Percentiles rank a stretch among this genome's conserved stretches.
Evolutionary conservation across 2,329 filamentous ascomycete genomes (phyloP).

Genomic region (Trichoderma semiorbis): DNA sequence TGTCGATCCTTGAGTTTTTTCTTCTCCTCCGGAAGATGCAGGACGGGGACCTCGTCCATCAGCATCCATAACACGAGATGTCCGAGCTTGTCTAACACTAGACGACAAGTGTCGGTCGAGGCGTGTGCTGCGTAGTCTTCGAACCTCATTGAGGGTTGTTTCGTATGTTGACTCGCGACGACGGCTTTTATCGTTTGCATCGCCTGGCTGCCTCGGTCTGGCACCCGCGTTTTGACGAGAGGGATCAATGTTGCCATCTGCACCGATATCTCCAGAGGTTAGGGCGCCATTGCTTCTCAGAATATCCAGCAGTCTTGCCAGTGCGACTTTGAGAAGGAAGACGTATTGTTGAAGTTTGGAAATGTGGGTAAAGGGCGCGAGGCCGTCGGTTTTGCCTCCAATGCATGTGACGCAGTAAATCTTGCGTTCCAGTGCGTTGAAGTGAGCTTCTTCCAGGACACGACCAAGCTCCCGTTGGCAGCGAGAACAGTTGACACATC

Average conservation of each 20-base stretch:
- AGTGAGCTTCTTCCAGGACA: slow-evolving; percentile 65
- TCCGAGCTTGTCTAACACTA: slow-evolving; percentile 84
- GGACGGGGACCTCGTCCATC: slow-evolving; percentile 63
- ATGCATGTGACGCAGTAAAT: slow-evolving; percentile 70
- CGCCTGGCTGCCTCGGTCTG: slow-evolving; percentile 66
- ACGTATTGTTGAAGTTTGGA: slow-evolving; percentile 92
- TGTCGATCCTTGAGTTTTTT: slow-evolving; percentile 53
- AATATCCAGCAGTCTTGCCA: slow-evolving; percentile 84
- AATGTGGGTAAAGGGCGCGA: slow-evolving; percentile 63
- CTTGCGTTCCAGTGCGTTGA: slow-evolving; percentile 64
- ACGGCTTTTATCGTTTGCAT: slow-evolving; percentile 51
- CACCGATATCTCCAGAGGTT: slow-evolving; percentile 63
- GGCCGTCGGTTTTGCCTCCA: slow-evolving; percentile 50
- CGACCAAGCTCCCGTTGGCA: slow-evolving; percentile 64
- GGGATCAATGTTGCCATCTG: slow-evolving; percentile 49
- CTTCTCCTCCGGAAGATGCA: slow-evolving; percentile 65
- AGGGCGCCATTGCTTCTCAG: slow-evolving; percentile 79
- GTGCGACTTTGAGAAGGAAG: slow-evolving; percentile 84
- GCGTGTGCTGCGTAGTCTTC: slow-evolving; percentile 83
- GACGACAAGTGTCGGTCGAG: slow-evolving; percentile 93
- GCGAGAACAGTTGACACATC: slow-evolving; percentile 73
- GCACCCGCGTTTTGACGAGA: slow-evolving; percentile 58
- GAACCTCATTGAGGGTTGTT: slow-evolving; percentile 93
- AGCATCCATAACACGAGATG: slow-evolving; percentile 82
- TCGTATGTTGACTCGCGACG: slow-evolving; percentile 78